phyloP scores from a whole-genome alignment of 2,329 filamentous ascomycete species.

The Alternaria incomplexa region DNA sequence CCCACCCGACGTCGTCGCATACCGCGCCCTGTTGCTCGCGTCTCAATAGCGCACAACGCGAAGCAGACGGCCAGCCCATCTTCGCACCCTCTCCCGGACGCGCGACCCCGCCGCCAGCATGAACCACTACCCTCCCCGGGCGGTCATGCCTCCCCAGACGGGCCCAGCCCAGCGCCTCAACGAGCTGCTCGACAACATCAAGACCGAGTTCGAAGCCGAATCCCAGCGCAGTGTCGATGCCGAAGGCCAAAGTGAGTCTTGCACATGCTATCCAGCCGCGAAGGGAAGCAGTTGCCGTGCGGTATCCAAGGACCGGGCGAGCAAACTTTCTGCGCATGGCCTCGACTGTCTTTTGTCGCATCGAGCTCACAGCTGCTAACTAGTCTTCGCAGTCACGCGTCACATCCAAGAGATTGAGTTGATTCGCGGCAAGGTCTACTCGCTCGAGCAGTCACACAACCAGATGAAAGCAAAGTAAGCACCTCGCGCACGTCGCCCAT shows the following conservation, averaged over 20 bases:
- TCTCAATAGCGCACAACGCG: conserved; percentile 9
- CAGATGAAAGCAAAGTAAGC: conserved; percentile 89
- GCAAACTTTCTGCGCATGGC: conserved; percentile 1
- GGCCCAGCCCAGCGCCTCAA: conserved; percentile 78
- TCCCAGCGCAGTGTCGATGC: conserved; percentile 82
- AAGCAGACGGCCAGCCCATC: conserved; percentile 1
- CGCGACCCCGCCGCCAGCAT: conserved; percentile 56
- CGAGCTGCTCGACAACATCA: conserved; percentile 89
- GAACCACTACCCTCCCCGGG: conserved; percentile 77
- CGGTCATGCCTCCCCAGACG: conserved; percentile 66
- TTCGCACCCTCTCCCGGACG: neutral
- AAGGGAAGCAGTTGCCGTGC: neutral
- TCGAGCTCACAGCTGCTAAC: conserved; percentile 4
- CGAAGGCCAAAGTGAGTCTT: conserved; percentile 88
- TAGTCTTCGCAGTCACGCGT: conserved; percentile 62
- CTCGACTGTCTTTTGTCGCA: neutral
- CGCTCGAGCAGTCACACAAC: conserved; percentile 88
- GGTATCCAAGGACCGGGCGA: neutral
- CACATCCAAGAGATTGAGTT: conserved; percentile 96
- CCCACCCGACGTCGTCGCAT: conserved; percentile 24
- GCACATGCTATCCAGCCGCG: neutral
- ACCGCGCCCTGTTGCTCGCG: conserved; percentile 10
- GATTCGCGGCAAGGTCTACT: conserved; percentile 90
- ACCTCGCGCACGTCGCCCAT: neutral
- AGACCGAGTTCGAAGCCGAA: conserved; percentile 88